Evolutionary conservation across 2,329 filamentous ascomycete species (phyloP), one percentile per base, ranked within the genome.

Genomic region (Epichloe aotearoae): DNA sequence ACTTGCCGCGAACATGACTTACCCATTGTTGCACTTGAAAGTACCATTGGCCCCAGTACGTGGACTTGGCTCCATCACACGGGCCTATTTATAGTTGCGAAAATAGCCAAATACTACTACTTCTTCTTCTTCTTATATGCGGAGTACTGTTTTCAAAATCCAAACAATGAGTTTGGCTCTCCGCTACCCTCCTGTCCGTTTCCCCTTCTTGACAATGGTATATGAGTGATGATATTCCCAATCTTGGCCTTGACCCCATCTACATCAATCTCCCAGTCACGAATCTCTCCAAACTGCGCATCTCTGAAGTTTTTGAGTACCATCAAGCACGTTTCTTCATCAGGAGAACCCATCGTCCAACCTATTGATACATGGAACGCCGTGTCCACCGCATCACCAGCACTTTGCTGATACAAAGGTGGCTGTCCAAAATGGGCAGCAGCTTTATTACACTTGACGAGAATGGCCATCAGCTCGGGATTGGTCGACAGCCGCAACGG

Each of bases 311-410:
- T 43, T 17, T 54, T 47, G 7, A 64, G 53, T 1, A 59, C 62
- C 30, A 55, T 56, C 5, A 61, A 50, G 2, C 61, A 55, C 59
- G 60, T 47, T 36, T 75, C 71, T 3, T 68, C 52, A 5, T 65
- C 70, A 0, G 80, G 82, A 41, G 70, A 63, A 10, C 72, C 66
- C 54, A 91, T 73, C 1, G 79, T 84, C 93, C 91, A 97, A 0
- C 84, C 93, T 51, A 98, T 80, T 44, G 89, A 95, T 53, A 97
- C 71, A 66, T 98, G 93, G 61, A 96, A 96, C 20, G 77, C 79
- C 56, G 46, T 54, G 36, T 57, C 62, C 37, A 56, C 62, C 6
- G 54, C 38, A 10, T 62, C 63, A 4, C 49, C 53, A 5, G 53
- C 50, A 30, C 47, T 55, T 49, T 58, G 58, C 50, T 69, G 64